Evolutionary conservation across 805 yeast species (phyloP).

Genomic region (Candida maesae): DNA sequence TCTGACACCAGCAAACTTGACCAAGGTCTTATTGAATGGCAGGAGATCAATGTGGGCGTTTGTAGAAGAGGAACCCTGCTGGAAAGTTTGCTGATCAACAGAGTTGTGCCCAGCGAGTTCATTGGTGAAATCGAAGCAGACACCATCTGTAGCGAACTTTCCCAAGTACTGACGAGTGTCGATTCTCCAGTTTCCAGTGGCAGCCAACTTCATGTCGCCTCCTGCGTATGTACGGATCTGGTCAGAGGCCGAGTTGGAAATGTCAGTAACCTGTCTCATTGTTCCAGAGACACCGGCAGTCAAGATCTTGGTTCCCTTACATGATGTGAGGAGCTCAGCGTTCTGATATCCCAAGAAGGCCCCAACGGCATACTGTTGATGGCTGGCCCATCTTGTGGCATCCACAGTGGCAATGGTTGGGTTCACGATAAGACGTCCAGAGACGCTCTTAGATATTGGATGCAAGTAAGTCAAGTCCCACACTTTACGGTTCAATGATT

Average conservation of each 20-base stretch:
- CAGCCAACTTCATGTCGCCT: slow-evolving; percentile 51
- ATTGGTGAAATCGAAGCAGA: slow-evolving; percentile 34
- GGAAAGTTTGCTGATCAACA: slow-evolving; percentile 24
- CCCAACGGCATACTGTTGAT: slow-evolving; percentile 46
- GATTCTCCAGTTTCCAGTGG: slow-evolving; percentile 36
- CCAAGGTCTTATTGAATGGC: slow-evolving; percentile 21
- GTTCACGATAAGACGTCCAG: slow-evolving; percentile 44
- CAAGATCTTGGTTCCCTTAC: slow-evolving; percentile 24
- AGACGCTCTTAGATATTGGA: slow-evolving; percentile 41
- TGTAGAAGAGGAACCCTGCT: slow-evolving; percentile 8
- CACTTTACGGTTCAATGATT: slow-evolving; percentile 42
- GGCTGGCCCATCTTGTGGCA: slow-evolving; percentile 45
- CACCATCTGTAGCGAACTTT: slow-evolving; percentile 46
- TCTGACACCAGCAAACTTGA: slow-evolving; percentile 27
- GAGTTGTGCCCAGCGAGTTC: slow-evolving; percentile 37
- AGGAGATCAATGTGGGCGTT: slow-evolving; percentile 29
- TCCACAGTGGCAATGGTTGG: slow-evolving; percentile 46
- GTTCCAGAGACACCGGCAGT: slow-evolving; percentile 58
- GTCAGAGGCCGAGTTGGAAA: slow-evolving; percentile 51
- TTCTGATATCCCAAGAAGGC: slow-evolving; percentile 46
- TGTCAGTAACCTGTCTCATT: slow-evolving; percentile 51
- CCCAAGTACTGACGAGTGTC: slow-evolving; percentile 43
- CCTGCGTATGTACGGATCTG: slow-evolving; percentile 53
- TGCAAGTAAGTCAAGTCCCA: slow-evolving; percentile 44
- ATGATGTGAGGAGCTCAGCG: slow-evolving; percentile 24